Evolutionary conservation across 2,329 filamentous ascomycete species (phyloP), one percentile per base, ranked within the genome.

Genomic region (Exophiala oligosperma): DNA sequence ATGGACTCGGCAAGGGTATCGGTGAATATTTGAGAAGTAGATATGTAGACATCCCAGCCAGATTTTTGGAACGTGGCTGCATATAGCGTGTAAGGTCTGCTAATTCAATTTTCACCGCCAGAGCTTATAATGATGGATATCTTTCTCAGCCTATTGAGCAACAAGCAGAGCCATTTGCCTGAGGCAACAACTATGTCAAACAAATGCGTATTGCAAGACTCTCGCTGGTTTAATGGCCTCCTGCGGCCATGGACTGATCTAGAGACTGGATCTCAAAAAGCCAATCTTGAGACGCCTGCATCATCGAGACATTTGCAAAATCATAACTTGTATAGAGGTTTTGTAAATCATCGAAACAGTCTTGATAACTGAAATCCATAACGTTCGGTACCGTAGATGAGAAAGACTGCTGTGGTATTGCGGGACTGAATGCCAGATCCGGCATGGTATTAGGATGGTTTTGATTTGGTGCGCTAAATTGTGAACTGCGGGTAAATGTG

Each of bases 241-340:
- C 12, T 28, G 8, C 29, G 9, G 48, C 12, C 7, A 32, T 23
- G 12, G 9, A 23, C 17, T 55, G 53, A 23, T 55, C 53, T 29
- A 55, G 26, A 23, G 53, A 49, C 21, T 49, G 53, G 11, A 55
- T 55, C 17, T 52, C 49, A 24, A 21, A 52, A 2, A 52, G 49
- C 49, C 49, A 52, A 40, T 52, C 49, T 12, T 52, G 49, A 9
- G 49, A 52, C 6, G 35, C 49, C 61, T 73, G 71, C 55, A 66
- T 69, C 29, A 52, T 40, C 2, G 49, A 52, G 6, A 40, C 49
- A 41, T 52, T 52, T 21, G n/a, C 49, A 26, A 52, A 40, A 40
- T 52, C 49, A 52, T 52, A 52, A 41, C 29, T 52, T 17, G 49
- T 38, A 23, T 52, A 52, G 9, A 52, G 35, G 24, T 52, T 52